Evolutionary conservation across 2,329 filamentous ascomycete genomes (phyloP).

Genomic region (Scedosporium dehoogii): DNA sequence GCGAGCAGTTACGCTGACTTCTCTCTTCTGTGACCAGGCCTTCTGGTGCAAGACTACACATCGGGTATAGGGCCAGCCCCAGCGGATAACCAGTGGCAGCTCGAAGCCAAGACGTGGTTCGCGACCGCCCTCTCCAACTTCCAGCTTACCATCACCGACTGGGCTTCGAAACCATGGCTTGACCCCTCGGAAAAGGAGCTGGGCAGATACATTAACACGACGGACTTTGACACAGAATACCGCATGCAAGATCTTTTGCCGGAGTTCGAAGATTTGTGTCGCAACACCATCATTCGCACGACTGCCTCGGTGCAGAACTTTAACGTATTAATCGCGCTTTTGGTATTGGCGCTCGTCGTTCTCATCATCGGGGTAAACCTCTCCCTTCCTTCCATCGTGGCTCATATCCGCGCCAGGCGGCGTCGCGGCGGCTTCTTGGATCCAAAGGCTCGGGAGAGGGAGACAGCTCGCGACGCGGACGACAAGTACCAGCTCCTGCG

Average conservation of each 20-base stretch:
- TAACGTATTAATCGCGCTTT: background rate
- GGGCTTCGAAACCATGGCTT: background rate
- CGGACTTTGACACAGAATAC: background rate
- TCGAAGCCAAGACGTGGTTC: background rate
- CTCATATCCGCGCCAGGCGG: background rate
- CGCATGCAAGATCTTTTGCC: background rate
- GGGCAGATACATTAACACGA: background rate
- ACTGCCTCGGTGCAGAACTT: background rate
- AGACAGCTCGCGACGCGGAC: background rate
- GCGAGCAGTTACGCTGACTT: background rate
- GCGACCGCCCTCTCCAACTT: background rate
- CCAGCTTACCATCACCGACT: background rate
- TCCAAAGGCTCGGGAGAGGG: background rate
- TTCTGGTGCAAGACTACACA: background rate
- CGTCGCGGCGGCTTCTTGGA: background rate
- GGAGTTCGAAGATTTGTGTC: background rate
- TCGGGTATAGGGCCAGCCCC: background rate
- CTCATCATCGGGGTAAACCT: background rate
- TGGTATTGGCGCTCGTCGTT: background rate
- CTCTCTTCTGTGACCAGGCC: background rate
- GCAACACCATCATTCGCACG: background rate
- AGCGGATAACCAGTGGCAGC: background rate
- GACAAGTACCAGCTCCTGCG: slow-evolving; percentile 1
- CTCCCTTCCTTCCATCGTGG: background rate
- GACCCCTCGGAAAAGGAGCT: background rate